These are phyloP conservation scores for Globisporangium perplexum DNA, from an alignment of 352 stramenopile species.

Conservation along the genomic window DNA sequence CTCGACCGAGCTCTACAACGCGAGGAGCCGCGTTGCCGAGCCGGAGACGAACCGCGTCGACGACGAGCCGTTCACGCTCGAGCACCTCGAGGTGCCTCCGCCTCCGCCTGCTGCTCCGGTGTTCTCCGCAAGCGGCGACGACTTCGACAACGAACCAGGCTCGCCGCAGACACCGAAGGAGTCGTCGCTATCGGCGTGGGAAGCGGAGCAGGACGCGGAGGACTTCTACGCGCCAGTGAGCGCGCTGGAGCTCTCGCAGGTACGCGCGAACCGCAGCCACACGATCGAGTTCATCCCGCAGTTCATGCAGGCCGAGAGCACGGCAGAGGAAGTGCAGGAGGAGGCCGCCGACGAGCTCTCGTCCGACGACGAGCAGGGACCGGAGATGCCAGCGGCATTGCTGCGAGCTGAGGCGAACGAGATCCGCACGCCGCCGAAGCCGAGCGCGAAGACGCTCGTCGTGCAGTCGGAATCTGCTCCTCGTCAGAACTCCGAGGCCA, in stretches of 20 bases:
- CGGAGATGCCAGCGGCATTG: neutral
- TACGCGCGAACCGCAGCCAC: conserved; percentile 13
- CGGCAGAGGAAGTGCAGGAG: neutral
- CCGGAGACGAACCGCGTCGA: conserved; percentile 7
- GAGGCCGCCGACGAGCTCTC: neutral
- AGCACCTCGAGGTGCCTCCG: conserved; percentile 4
- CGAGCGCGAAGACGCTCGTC: neutral
- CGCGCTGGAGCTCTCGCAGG: conserved; percentile 10
- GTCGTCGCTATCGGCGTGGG: neutral
- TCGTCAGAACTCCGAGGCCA: neutral
- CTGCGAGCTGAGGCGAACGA: neutral
- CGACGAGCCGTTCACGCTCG: conserved; percentile 14
- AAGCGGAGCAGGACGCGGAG: conserved; percentile 2
- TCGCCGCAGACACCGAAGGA: neutral
- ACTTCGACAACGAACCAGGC: neutral
- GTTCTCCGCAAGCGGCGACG: neutral
- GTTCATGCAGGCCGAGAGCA: conserved; percentile 6
- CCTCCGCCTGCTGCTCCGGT: neutral
- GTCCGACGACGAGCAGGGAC: neutral
- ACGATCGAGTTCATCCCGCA: conserved; percentile 19
- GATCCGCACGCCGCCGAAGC: neutral
- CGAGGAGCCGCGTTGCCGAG: conserved; percentile 5
- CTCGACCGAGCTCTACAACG: conserved; percentile 6
- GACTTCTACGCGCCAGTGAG: conserved; percentile 12
- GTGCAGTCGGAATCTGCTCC: neutral